Conservation (phyloP, 176 grass and related monocot genomes). For the Ampelocalamus luodianensis region DNA sequence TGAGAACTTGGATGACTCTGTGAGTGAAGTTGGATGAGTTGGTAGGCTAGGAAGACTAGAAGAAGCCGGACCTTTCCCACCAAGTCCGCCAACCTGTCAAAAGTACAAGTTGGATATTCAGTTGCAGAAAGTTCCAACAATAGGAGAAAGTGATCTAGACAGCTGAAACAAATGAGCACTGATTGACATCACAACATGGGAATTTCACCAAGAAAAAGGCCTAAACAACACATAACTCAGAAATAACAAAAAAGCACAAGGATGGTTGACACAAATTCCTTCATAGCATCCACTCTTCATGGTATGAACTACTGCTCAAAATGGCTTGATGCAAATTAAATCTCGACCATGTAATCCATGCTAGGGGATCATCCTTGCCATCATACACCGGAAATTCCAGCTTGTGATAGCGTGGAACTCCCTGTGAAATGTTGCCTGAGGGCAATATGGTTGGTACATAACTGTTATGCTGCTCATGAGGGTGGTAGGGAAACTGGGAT, state of each 20-base stretch:
- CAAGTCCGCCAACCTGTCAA: conserved; percentile 76
- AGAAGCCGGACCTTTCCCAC: conserved; percentile 72
- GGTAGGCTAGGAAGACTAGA: conserved; percentile 60
- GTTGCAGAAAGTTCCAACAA: conserved; percentile 16
- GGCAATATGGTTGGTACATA: too few species aligned
- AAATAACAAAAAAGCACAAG: background rate
- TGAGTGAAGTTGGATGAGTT: conserved; percentile 53
- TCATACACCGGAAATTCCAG: too few species aligned
- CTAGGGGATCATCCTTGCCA: too few species aligned
- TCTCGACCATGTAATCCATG: background rate
- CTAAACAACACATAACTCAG: background rate
- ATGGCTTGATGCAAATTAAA: background rate
- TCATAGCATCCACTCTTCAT: conserved; percentile 8
- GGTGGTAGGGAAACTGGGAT: too few species aligned
- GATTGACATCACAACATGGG: background rate
- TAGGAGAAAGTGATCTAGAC: conserved; percentile 1
- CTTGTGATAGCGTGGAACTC: too few species aligned
- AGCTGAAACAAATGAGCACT: conserved; percentile 12
- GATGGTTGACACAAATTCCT: conserved; percentile 26
- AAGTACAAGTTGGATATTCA: conserved; percentile 13
- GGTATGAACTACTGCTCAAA: conserved; percentile 9
- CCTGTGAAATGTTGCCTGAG: too few species aligned
- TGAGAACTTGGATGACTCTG: conserved; percentile 64
- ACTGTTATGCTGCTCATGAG: too few species aligned
- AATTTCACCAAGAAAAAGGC: background rate